These are phyloP conservation scores for Catharanthus roseus DNA, from an alignment of 257 asterid genomes.

Conservation along the genomic window DNA sequence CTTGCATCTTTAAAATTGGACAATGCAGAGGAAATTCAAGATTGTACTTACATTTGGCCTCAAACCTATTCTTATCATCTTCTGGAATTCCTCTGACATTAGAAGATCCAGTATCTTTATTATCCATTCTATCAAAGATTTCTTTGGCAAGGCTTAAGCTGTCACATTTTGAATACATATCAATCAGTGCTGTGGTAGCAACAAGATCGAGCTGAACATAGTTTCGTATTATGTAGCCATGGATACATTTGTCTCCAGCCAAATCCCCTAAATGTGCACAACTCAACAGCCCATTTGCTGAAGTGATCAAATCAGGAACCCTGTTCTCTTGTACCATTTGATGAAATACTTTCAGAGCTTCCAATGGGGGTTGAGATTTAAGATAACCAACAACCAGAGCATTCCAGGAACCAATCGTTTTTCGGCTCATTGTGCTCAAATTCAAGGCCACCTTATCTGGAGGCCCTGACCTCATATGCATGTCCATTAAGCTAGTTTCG, in stretches of 20 bases:
- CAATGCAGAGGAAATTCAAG: constrained; percentile 35
- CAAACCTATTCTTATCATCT: constrained; percentile 27
- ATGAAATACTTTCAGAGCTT: constrained; percentile 31
- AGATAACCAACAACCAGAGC: constrained; percentile 45
- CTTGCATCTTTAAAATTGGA: constrained; percentile 24
- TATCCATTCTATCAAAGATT: constrained; percentile 25
- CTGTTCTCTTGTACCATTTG: constrained; percentile 29
- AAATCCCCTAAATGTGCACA: constrained; percentile 42
- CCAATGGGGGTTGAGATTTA: constrained; percentile 29
- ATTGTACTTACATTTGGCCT: constrained; percentile 39
- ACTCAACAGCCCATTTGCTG: constrained; percentile 42
- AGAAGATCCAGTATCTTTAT: constrained; percentile 40
- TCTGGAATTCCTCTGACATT: constrained; percentile 31
- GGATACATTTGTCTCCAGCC: constrained; percentile 44
- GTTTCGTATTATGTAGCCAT: constrained; percentile 32
- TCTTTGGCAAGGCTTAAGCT: constrained; percentile 33
- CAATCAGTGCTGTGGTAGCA: constrained; percentile 40
- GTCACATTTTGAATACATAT: constrained; percentile 53
- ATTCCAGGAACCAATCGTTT: constrained; percentile 41
- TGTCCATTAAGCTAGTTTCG: constrained; percentile 47
- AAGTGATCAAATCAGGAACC: constrained; percentile 43
- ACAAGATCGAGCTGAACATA: constrained; percentile 42
- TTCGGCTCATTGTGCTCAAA: constrained; percentile 26
- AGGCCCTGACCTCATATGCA: constrained; percentile 45
- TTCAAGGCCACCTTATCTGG: constrained; percentile 24